Base-by-base conservation (phyloP, 2,329 filamentous ascomycete species). In the Fusarium algeriense region DNA sequence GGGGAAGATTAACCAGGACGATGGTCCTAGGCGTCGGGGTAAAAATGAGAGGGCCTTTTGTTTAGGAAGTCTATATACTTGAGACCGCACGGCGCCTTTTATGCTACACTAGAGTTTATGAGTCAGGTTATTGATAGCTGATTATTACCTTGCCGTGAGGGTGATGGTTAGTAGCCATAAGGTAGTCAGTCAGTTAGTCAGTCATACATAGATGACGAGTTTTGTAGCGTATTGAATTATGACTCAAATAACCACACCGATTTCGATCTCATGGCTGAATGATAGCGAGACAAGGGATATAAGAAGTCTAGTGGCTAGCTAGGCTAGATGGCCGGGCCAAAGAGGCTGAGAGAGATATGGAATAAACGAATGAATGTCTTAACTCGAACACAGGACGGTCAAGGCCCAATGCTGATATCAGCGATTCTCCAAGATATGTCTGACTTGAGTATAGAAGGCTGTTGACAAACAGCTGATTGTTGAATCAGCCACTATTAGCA, bases 61-160 rank as follows among this genome's bases (percentile, higher is more conserved):
- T 44, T 73, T 72, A 67, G 50, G 69, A 53, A 70, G 61, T 67
- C 55, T 73, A 73, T 73, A 71, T 70, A 69, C 66, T 70, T 56
- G 58, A 73, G 49, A 64, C 62, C 44, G 37, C 53, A 69, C 43
- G 57, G 69, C 66, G 61, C 56, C 61, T 62, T 67, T 67, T 70
- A 70, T 72, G 58, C 66, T 55, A 70, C 57, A 53, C 30, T 73
- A 73, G 61, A 73, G n/a, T 70, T 65, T 68, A 63, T 49, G 49
- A 73, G 59, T 46, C 34, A 52, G 45, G 30, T 52, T 61, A 32
- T 30, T 20, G 23, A 30, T 44, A 35, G 34, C 28, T 37, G 37
- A 30, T 30, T 23, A 20, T 28, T 20, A 45, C 15, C 38, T 20
- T 32, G 34, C n/a, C 23, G 20, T 15, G 11, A 30, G 43, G 43